These are phyloP conservation scores for Wallacemonas sp. DNA, from an alignment of 208 protist species.

Conservation along the genomic window DNA sequence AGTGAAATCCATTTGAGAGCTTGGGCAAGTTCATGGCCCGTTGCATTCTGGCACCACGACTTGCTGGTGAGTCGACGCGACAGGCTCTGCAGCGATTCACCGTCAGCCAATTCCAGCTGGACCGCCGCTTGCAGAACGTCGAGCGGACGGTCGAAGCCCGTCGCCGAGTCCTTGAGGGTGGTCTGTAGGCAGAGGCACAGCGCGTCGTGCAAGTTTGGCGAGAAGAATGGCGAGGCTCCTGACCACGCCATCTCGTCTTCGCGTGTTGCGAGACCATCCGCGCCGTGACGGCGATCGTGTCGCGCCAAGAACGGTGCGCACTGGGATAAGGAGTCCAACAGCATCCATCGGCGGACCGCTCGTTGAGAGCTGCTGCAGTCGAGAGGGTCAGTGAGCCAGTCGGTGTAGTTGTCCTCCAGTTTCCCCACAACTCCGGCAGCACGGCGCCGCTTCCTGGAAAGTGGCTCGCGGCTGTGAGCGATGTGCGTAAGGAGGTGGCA, in stretches of 20 bases:
- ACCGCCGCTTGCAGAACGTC: slow-evolving; percentile 52
- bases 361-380: background rate
- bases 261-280: slow-evolving; percentile 4
- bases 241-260: slow-evolving; percentile 42
- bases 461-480: background rate
- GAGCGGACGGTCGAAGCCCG: slow-evolving; percentile 3
- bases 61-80: slow-evolving; percentile 29
- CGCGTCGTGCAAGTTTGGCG: slow-evolving; percentile 46
- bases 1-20: slow-evolving; percentile 57
- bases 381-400: slow-evolving; percentile 42
- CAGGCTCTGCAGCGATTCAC: slow-evolving; percentile 43
- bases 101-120: slow-evolving; percentile 55
- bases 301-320: background rate
- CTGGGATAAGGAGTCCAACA: background rate
- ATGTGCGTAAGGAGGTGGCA: slow-evolving; percentile 27
- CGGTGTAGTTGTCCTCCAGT: slow-evolving; percentile 45
- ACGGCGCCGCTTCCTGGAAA: slow-evolving; percentile 35
- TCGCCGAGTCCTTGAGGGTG: slow-evolving; percentile 13
- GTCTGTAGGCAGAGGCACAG: slow-evolving; percentile 62
- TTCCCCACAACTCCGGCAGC: slow-evolving; percentile 47
- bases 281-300: background rate
- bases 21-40: slow-evolving; percentile 34
- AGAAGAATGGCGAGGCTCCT: slow-evolving; percentile 67
- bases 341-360: background rate
- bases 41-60: slow-evolving; percentile 22